Evolutionary conservation across 768 basidiomycete genomes (phyloP).

Genomic region (Chalciporus pseudorubinellus): DNA sequence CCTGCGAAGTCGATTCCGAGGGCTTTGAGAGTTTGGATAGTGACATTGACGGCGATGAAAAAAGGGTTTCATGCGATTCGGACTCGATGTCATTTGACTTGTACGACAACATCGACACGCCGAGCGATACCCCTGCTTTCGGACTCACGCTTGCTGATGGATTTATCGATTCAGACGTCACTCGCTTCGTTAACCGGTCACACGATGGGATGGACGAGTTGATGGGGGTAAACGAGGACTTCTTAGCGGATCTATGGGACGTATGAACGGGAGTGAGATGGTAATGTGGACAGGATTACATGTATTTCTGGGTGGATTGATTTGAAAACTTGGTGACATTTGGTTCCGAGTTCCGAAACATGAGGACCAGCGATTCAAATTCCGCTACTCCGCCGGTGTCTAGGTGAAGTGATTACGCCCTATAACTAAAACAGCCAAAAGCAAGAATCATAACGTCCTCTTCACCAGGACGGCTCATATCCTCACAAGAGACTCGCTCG

Average conservation of each 20-base stretch:
- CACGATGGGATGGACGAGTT: background rate
- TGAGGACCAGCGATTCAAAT: conserved; percentile 23
- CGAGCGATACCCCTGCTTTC: background rate
- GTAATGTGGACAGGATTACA: background rate
- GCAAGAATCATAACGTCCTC: background rate
- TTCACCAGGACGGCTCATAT: background rate
- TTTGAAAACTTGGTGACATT: conserved; percentile 19
- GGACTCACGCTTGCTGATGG: background rate
- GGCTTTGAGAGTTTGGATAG: conserved; percentile 12
- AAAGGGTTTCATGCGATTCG: conserved; percentile 2
- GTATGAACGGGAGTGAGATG: conserved; percentile 1
- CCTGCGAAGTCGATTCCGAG: conserved; percentile 5
- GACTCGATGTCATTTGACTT: conserved; percentile 19
- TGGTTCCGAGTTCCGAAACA: conserved; percentile 31
- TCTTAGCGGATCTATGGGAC: conserved; percentile 9
- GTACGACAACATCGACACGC: conserved; percentile 5
- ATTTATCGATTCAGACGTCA: background rate
- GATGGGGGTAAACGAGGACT: background rate
- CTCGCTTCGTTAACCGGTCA: background rate
- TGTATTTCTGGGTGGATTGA: conserved; percentile 2
- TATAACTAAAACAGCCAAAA: conserved; percentile 14
- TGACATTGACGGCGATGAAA: conserved; percentile 3
- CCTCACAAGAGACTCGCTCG: conserved; percentile 19
- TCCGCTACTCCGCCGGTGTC: conserved; percentile 29
- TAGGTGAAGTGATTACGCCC: conserved; percentile 18